phyloP scores from a whole-genome alignment of 2,329 filamentous ascomycete genomes.

The Dactylonectria macrodidyma region DNA sequence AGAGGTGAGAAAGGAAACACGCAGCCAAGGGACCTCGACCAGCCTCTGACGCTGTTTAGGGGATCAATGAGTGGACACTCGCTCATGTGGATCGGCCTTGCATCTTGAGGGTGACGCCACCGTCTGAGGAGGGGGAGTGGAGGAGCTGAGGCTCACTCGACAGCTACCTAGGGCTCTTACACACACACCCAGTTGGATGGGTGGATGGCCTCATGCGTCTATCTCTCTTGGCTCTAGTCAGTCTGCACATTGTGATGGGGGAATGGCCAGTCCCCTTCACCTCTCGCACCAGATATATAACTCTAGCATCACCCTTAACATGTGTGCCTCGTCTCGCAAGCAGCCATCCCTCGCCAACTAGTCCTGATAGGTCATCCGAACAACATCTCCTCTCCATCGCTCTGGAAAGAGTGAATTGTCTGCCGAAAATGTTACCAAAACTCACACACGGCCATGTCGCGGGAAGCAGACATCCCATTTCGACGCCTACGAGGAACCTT shows the following conservation, averaged over 20 bases:
- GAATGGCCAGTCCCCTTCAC: slow-evolving; percentile 11
- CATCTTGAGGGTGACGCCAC: slow-evolving; percentile 2
- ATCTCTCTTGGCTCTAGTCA: slow-evolving; percentile 9
- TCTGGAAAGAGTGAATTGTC: slow-evolving; percentile 9
- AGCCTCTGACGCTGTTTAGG: not conserved
- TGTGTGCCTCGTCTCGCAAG: slow-evolving; percentile 8
- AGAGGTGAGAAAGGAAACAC: not conserved
- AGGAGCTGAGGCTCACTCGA: slow-evolving; percentile 11
- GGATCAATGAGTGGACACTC: not conserved
- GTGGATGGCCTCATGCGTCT: slow-evolving; percentile 20
- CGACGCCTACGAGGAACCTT: slow-evolving; percentile 49
- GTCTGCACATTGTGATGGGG: not conserved
- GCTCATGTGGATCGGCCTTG: not conserved
- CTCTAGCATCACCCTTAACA: not conserved
- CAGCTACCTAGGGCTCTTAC: slow-evolving; percentile 9
- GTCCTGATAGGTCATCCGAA: not conserved
- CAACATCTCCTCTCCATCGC: not conserved
- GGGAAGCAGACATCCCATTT: slow-evolving; percentile 16
- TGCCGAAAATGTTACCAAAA: slow-evolving; percentile 26
- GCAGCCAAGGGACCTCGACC: not conserved
- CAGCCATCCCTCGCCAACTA: slow-evolving; percentile 8
- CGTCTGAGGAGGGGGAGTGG: slow-evolving; percentile 4
- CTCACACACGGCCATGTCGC: slow-evolving; percentile 28
- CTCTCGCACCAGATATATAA: slow-evolving; percentile 21
- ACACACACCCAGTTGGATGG: slow-evolving; percentile 16